phyloP scores from a whole-genome alignment of 2,329 filamentous ascomycete genomes.

The Xylariales sp. region DNA sequence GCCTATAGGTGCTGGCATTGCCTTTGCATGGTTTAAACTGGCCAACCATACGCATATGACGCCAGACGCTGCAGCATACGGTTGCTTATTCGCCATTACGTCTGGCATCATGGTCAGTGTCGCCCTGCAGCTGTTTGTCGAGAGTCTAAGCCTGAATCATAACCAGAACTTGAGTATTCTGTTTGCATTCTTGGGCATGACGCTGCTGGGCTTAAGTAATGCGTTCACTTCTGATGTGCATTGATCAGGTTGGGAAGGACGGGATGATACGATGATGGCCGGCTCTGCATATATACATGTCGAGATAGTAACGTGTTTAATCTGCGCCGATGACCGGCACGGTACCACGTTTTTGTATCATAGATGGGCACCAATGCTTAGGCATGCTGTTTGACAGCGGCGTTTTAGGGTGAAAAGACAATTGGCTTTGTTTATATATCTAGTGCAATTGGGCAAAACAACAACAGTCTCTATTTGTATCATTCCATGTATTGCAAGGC shows the following conservation, averaged over 20 bases:
- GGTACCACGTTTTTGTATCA: conserved; percentile 14
- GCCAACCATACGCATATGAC: conserved; percentile 64
- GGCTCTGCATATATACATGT: conserved; percentile 2
- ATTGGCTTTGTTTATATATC: conserved; percentile 8
- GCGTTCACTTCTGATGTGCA: conserved; percentile 76
- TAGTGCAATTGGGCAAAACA: conserved; percentile 7
- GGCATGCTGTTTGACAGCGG: conserved; percentile 8
- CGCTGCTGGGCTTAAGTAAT: conserved; percentile 83
- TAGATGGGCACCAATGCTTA: not conserved
- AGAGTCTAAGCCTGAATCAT: conserved; percentile 86
- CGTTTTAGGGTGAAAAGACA: conserved; percentile 14
- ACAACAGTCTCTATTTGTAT: conserved; percentile 1
- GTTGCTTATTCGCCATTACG: conserved; percentile 86
- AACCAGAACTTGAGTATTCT: conserved; percentile 79
- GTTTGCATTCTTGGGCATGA: conserved; percentile 89
- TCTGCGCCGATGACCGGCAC: conserved; percentile 6
- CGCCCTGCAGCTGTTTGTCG: conserved; percentile 86
- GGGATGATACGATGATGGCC: conserved; percentile 9
- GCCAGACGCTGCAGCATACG: conserved; percentile 73
- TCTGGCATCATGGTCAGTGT: conserved; percentile 97
- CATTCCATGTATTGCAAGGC: conserved; percentile 2
- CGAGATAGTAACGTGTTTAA: not conserved
- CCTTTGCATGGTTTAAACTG: conserved; percentile 86
- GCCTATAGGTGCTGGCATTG: conserved; percentile 84
- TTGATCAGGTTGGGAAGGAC: conserved; percentile 41